Evolutionary conservation across 2,329 filamentous ascomycete genomes (phyloP).

Genomic region (Sporothrix variecibatus): DNA sequence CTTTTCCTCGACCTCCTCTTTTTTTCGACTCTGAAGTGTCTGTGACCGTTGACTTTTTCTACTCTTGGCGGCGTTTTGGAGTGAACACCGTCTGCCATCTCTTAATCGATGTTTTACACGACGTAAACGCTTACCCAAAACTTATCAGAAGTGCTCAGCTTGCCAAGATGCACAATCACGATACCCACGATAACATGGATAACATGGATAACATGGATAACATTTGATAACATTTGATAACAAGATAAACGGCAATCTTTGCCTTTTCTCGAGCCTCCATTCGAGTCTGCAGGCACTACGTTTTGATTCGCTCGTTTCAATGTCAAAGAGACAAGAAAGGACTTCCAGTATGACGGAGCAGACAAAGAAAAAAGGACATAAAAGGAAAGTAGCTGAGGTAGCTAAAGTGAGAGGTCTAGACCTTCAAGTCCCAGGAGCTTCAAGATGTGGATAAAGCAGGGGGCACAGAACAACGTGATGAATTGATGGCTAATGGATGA

Average conservation of each 20-base stretch:
- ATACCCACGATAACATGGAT: neutral
- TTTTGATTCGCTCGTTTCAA: neutral
- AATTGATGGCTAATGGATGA: neutral
- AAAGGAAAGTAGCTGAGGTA: neutral
- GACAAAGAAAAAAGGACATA: neutral
- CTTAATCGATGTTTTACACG: neutral
- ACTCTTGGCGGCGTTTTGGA: neutral
- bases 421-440: neutral
- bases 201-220: neutral
- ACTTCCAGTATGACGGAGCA: neutral
- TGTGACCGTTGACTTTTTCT: neutral
- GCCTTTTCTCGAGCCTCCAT: neutral
- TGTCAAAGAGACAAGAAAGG: neutral
- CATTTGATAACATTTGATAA: too few relatives aligned
- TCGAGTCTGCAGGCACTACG: neutral
- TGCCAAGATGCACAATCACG: neutral
- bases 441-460: neutral
- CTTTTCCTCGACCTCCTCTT: neutral
- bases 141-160: neutral
- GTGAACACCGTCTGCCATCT: neutral
- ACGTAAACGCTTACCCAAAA: neutral
- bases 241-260: neutral
- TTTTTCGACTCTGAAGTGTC: neutral
- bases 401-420: neutral
- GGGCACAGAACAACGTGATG: neutral